A percentile compares a stretch with the other conserved stretches of the same genome.
Evolutionary conservation across 2,329 filamentous ascomycete species (phyloP).

Genomic region (Ambrosiella xylebori): DNA sequence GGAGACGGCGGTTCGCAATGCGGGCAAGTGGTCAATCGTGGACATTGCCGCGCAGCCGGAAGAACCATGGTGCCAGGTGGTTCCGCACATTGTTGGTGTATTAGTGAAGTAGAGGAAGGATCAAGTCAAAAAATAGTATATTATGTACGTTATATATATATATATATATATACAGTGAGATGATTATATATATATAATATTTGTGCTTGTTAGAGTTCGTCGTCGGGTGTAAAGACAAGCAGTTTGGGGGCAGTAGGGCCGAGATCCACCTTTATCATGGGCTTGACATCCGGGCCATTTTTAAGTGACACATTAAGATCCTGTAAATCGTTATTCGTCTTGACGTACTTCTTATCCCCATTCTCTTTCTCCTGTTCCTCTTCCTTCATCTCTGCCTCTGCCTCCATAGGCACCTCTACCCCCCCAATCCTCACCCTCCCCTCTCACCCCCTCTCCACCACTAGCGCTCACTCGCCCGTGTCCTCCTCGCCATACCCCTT

Average conservation of each 20-base stretch:
- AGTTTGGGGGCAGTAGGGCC: background rate
- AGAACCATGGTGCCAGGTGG: slow-evolving; percentile 25
- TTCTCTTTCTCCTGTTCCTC: background rate
- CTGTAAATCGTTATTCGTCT: no score
- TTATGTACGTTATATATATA: background rate
- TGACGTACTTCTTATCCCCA: slow-evolving; percentile 13
- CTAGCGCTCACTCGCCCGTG: slow-evolving; percentile 69
- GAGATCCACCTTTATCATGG: background rate
- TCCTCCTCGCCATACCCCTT: slow-evolving; percentile 43
- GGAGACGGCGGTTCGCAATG: slow-evolving; percentile 27
- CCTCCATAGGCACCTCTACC: slow-evolving; percentile 2
- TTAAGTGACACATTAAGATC: no score
- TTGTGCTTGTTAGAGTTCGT: slow-evolving; percentile 19
- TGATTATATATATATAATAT: no score
- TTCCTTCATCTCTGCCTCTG: background rate
- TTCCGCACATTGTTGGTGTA: slow-evolving; percentile 35
- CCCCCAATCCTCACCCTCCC: slow-evolving; percentile 5
- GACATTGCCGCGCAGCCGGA: slow-evolving; percentile 27
- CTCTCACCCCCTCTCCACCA: slow-evolving; percentile 21
- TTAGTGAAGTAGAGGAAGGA: slow-evolving; percentile 29
- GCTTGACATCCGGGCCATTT: background rate
- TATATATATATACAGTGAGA: background rate
- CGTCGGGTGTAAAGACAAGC: slow-evolving; percentile 24
- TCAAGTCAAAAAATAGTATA: background rate
- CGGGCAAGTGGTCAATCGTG: slow-evolving; percentile 32